Evolutionary conservation across 163 green algal species (phyloP).

Genomic region (Chlorella variabilis): DNA sequence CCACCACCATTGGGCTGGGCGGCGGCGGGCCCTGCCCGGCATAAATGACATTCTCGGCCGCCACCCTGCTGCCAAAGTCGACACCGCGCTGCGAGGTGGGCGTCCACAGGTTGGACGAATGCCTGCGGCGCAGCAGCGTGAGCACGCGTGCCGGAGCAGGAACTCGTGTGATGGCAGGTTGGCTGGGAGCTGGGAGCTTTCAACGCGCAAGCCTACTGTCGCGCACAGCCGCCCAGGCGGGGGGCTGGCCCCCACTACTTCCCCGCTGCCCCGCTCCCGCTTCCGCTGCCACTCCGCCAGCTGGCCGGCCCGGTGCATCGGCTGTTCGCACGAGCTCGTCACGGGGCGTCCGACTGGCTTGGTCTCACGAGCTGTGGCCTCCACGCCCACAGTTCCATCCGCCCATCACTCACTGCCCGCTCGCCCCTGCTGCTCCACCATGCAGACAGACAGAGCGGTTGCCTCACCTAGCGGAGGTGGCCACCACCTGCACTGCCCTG

Average conservation of each 20-base stretch:
- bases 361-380: no score
- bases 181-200: no score
- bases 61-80: constrained; percentile 17
- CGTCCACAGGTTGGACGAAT: constrained; percentile 33
- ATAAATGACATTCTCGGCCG: constrained; percentile 7
- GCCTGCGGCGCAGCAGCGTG: not conserved
- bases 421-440: not conserved
- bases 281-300: no score
- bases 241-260: no score
- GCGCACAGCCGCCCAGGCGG: no score
- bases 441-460: not conserved
- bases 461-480: not conserved
- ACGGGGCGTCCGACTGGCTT: no score
- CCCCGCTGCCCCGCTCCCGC: no score
- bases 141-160: not conserved
- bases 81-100: constrained; percentile 33
- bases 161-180: no score
- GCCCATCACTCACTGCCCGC: not conserved
- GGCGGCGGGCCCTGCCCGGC: constrained; percentile 79
- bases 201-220: no score
- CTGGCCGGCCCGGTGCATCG: no score
- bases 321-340: no score
- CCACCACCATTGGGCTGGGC: constrained; percentile 92
- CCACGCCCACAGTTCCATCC: no score
- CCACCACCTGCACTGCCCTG: not conserved